These are phyloP conservation scores for Zalaria obscura DNA, from an alignment of 2,329 filamentous ascomycete genomes.

Conservation along the genomic window DNA sequence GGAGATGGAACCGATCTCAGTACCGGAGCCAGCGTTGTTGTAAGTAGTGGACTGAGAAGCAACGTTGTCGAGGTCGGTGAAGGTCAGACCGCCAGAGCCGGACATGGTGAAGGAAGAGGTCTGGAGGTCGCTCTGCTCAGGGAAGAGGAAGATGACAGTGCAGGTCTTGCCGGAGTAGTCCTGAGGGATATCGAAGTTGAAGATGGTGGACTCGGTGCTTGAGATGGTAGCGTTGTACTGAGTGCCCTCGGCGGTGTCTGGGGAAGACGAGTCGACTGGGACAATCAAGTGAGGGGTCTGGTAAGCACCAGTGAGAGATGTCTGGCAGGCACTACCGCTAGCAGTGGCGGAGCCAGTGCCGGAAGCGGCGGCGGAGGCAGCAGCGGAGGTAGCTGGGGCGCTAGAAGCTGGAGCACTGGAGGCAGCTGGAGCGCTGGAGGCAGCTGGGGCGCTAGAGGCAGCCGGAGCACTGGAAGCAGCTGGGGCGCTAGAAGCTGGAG, in stretches of 20 bases:
- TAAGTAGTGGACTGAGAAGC: conserved; percentile 12
- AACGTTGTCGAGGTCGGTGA: conserved; percentile 12
- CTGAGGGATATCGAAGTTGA: conserved; percentile 32
- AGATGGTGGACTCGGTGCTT: conserved; percentile 23
- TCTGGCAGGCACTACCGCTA: conserved; percentile 10
- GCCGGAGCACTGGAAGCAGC: neutral
- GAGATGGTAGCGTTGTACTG: conserved; percentile 26
- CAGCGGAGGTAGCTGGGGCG: neutral
- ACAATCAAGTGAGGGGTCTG: conserved; percentile 21
- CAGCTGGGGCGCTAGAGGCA: conserved; percentile 1
- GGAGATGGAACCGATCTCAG: conserved; percentile 4
- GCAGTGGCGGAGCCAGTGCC: conserved; percentile 2
- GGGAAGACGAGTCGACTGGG: conserved; percentile 20
- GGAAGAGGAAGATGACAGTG: conserved; percentile 34
- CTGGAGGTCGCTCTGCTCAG: conserved; percentile 18
- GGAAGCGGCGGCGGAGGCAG: neutral
- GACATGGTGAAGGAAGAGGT: conserved; percentile 21
- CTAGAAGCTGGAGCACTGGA: neutral
- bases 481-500: conserved; percentile 1
- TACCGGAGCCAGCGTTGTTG: conserved; percentile 5
- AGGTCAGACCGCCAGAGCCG: conserved; percentile 23
- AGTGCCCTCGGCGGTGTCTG: conserved; percentile 24
- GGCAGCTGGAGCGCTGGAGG: conserved; percentile 1
- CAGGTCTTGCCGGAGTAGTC: conserved; percentile 27
- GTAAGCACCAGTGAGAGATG: conserved; percentile 18